Conservation (phyloP, 306 rosid species). For the Trichosanthes cucumerina region DNA sequence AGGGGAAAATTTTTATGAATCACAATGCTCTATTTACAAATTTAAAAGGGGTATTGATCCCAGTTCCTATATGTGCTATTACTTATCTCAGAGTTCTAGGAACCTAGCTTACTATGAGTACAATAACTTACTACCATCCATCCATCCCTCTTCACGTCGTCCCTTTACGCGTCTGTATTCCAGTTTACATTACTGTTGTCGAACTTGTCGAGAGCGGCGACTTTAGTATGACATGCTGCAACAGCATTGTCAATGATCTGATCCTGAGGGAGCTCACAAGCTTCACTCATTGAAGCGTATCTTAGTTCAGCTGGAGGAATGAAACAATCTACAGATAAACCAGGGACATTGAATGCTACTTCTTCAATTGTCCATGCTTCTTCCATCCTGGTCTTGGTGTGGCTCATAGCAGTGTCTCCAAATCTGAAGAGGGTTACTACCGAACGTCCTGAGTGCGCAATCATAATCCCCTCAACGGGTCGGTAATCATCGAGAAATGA, state of each 20-base stretch:
- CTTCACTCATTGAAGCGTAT: slow-evolving; percentile 78
- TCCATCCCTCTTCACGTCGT: not conserved
- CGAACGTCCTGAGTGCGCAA: slow-evolving; percentile 90
- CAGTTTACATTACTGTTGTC: slow-evolving; percentile 36
- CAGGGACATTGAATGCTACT: slow-evolving; percentile 91
- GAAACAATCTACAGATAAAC: slow-evolving; percentile 86
- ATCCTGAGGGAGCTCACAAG: slow-evolving; percentile 74
- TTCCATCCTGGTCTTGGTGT: slow-evolving; percentile 96
- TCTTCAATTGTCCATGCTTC: slow-evolving; percentile 99
- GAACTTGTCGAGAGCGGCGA: slow-evolving; percentile 49
- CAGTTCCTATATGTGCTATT: slow-evolving; percentile 25
- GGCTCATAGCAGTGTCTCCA: slow-evolving; percentile 99
- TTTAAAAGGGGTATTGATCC: slow-evolving; percentile 33
- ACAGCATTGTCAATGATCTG: slow-evolving; percentile 38
- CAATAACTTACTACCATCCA: slow-evolving; percentile 4
- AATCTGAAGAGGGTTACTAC: slow-evolving; percentile 95
- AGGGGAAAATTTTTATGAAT: slow-evolving; percentile 18
- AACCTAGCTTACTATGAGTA: slow-evolving; percentile 24
- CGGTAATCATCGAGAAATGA: slow-evolving; percentile 84
- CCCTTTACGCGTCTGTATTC: slow-evolving; percentile 54
- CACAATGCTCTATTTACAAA: slow-evolving; percentile 46
- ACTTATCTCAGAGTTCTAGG: slow-evolving; percentile 23
- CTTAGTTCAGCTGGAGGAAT: slow-evolving; percentile 93
- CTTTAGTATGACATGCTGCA: slow-evolving; percentile 50
- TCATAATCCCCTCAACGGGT: slow-evolving; percentile 84